A percentile compares a stretch with the other conserved stretches of the same genome.
These are phyloP conservation scores for Geotrichum histeridarum DNA, from an alignment of 1,139 yeast species.

Conservation along the genomic window DNA sequence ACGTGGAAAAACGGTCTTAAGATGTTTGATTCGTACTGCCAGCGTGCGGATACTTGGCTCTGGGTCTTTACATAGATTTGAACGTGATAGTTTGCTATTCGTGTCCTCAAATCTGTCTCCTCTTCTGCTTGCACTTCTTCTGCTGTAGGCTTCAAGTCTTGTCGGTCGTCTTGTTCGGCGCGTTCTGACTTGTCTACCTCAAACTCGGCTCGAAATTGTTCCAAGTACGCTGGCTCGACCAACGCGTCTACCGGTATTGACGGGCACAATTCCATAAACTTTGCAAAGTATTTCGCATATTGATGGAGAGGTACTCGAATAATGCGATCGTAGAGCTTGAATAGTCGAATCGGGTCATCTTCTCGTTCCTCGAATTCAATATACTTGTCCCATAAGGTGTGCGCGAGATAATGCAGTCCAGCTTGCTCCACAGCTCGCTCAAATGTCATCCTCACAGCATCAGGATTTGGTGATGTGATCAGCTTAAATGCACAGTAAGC, in stretches of 20 bases:
- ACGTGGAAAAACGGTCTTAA: conserved; percentile 50
- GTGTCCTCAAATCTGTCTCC: conserved; percentile 32
- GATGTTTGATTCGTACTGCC: conserved; percentile 55
- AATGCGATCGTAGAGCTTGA: conserved; percentile 33
- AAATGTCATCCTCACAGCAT: conserved; percentile 39
- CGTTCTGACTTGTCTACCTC: conserved; percentile 24
- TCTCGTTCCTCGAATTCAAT: conserved; percentile 50
- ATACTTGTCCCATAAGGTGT: conserved; percentile 71
- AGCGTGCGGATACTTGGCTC: conserved; percentile 51
- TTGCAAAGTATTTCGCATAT: conserved; percentile 52
- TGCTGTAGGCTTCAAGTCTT: conserved; percentile 2
- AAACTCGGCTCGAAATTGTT: conserved; percentile 32
- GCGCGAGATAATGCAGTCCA: conserved; percentile 70
- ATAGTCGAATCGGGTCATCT: conserved; percentile 24
- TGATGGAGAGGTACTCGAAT: conserved; percentile 73
- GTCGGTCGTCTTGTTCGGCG: conserved; percentile 6
- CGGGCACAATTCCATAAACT: conserved; percentile 28
- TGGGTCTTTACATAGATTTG: conserved; percentile 62
- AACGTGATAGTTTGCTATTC: conserved; percentile 31
- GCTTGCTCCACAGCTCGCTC: conserved; percentile 56
- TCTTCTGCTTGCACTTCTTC: conserved; percentile 12
- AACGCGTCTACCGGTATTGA: conserved; percentile 28
- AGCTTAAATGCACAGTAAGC: conserved; percentile 54
- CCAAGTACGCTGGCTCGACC: conserved; percentile 27
- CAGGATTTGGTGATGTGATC: conserved; percentile 34